phyloP scores from a whole-genome alignment of 768 basidiomycete species.

The Lentinula lateritia region DNA sequence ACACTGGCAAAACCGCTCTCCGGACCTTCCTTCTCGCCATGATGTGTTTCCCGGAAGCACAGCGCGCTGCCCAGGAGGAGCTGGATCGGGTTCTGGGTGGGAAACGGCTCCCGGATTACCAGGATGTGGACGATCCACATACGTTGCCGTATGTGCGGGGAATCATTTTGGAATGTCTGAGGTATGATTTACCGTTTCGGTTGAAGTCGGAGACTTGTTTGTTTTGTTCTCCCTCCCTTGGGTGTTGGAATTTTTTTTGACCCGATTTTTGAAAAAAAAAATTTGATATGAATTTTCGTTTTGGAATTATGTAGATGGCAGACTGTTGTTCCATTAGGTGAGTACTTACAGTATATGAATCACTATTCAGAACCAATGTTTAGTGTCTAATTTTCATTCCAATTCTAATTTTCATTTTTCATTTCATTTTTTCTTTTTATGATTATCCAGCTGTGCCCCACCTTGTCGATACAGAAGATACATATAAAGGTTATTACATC shows the following conservation, averaged over 20 bases:
- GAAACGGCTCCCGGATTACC: not conserved
- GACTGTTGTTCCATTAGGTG: not conserved
- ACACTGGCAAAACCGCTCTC: not conserved
- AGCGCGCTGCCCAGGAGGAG: not conserved
- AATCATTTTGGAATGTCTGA: not conserved
- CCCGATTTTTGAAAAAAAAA: not conserved
- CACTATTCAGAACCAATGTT: not conserved
- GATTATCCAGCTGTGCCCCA: conserved; percentile 16
- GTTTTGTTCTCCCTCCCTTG: no score
- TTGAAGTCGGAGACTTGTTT: no score
- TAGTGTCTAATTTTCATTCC: not conserved
- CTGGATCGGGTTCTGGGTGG: not conserved
- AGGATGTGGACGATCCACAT: not conserved
- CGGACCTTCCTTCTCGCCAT: not conserved
- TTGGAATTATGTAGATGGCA: conserved; percentile 2
- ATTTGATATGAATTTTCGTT: no score
- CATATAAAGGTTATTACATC: conserved; percentile 24
- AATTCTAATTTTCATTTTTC: no score
- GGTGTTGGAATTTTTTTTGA: no score
- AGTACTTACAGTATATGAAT: no score
- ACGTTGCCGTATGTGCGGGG: not conserved
- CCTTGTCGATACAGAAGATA: conserved; percentile 25
- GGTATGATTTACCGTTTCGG: not conserved
- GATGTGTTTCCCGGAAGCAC: not conserved
- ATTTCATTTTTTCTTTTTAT: not conserved